Conservation (phyloP, 768 basidiomycete genomes). For the Suillus fuscotomentosus region DNA sequence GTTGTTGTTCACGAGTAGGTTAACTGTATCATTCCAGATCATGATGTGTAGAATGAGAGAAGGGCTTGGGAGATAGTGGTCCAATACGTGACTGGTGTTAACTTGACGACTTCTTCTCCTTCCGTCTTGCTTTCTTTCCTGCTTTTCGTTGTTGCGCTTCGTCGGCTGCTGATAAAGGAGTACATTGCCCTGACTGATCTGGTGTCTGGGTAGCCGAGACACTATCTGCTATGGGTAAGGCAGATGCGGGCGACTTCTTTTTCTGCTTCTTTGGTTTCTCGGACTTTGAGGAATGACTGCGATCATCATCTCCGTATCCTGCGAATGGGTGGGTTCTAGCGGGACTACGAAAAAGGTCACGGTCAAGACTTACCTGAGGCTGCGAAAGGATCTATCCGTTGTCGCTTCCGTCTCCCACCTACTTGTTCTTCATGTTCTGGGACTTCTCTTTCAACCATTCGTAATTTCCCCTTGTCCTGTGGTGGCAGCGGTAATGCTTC, state of each 20-base stretch:
- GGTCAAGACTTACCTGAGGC: constrained; percentile 35
- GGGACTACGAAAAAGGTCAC: background rate
- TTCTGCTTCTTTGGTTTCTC: constrained; percentile 10
- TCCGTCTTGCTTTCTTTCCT: constrained; percentile 36
- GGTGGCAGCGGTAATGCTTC: background rate
- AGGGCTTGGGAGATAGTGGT: background rate
- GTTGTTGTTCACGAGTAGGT: background rate
- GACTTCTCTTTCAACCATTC: constrained; percentile 30
- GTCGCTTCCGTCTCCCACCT: constrained; percentile 47
- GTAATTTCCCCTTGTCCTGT: constrained; percentile 36
- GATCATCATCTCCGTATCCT: constrained; percentile 32
- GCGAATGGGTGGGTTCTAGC: constrained; percentile 1
- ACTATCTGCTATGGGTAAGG: constrained; percentile 2
- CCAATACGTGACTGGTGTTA: background rate
- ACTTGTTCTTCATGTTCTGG: constrained; percentile 10
- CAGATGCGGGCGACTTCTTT: constrained; percentile 5
- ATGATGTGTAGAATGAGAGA: background rate
- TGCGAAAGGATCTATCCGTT: constrained; percentile 62
- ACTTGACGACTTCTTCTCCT: constrained; percentile 23
- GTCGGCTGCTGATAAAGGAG: constrained; percentile 21
- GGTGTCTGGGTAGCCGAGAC: constrained; percentile 9
- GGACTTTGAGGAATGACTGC: constrained; percentile 3
- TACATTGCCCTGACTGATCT: constrained; percentile 17
- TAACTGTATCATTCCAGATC: constrained; percentile 2
- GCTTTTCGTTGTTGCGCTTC: constrained; percentile 23